phyloP scores from a whole-genome alignment of 306 rosid species.

The Sechiopsis laciniata region DNA sequence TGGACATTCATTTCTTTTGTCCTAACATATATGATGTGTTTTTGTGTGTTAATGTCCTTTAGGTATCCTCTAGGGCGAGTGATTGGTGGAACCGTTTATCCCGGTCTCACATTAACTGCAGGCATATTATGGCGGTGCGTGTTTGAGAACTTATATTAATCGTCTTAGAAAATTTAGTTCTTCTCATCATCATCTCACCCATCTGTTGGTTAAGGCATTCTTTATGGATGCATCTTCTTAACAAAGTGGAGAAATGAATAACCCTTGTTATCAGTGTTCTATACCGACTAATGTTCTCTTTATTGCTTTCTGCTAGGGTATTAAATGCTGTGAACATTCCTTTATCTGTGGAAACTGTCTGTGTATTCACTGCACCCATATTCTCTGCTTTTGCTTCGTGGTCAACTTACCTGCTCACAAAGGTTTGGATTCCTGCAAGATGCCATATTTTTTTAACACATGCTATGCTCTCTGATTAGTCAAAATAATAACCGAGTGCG shows the following conservation, averaged over 20 bases:
- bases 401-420: slow-evolving; percentile 84
- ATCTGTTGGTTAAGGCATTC: neutral
- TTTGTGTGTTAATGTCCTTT: slow-evolving; percentile 21
- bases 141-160: slow-evolving; percentile 19
- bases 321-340: slow-evolving; percentile 86
- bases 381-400: slow-evolving; percentile 97
- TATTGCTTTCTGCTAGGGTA: slow-evolving; percentile 47
- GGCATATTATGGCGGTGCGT: slow-evolving; percentile 87
- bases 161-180: neutral
- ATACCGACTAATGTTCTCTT: slow-evolving; percentile 14
- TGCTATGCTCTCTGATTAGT: slow-evolving; percentile 19
- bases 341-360: slow-evolving; percentile 91
- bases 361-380: slow-evolving; percentile 96
- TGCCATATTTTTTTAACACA: slow-evolving; percentile 3
- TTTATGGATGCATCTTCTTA: slow-evolving; percentile 2
- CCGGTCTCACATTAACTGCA: slow-evolving; percentile 94
- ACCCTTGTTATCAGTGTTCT: slow-evolving; percentile 16
- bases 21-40: slow-evolving; percentile 25
- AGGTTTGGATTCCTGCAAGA: slow-evolving; percentile 44
- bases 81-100: slow-evolving; percentile 97
- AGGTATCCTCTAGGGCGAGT: slow-evolving; percentile 99
- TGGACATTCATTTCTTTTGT: neutral
- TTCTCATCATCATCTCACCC: neutral
- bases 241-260: neutral
- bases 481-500: slow-evolving; percentile 18